Evolutionary conservation across 257 asterid genomes (phyloP), one percentile per base, ranked within the genome.

Genomic region (Mentha longifolia): DNA sequence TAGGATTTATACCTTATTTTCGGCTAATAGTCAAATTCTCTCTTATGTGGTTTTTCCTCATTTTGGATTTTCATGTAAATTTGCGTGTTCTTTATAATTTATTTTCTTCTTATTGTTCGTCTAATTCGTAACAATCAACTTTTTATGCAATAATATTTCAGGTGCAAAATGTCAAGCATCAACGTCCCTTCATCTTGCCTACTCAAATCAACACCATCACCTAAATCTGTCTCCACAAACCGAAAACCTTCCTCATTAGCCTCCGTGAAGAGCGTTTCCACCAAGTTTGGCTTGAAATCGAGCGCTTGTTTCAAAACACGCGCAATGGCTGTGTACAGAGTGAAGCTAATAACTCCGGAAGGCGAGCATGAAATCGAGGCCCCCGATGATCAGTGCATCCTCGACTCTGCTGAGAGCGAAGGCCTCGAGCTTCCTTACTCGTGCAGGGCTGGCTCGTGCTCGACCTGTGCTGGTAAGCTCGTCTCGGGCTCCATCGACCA

Each of bases 371-470:
- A 76, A 35, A 20, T 83, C 14, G 82, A 84, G 41, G 85, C 74
- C 61, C 81, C 85, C 0, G 84, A 79, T 3, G 83, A 81, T 43
- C 52, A 68, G 17, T 74, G 9, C n/a, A n/a, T n/a, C n/a, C n/a
- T n/a, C n/a, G n/a, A n/a, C n/a, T n/a, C n/a, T n/a, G n/a, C n/a
- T n/a, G n/a, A n/a, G n/a, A n/a, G n/a, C 0, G 85, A 81, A 0
- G 89, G 86, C 7, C 0, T 81, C 4, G 86, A 79, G 8, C 61
- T 84, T 39, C 86, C 86, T 0, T 84, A 81, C 67, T 81, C 85
- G 2, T 84, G 86, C 58, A 57, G 85, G 33, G 86, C 86, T 0
- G 86, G 89, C 14, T 7, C 89, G 4, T 84, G n/a, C n/a, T n/a
- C n/a, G n/a, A n/a, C n/a, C n/a, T n/a, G n/a, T n/a, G 89, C 76